Evolutionary conservation across 345 rosid genomes (phyloP), one percentile per base, ranked within the genome.

Genomic region (Salix dunnii): DNA sequence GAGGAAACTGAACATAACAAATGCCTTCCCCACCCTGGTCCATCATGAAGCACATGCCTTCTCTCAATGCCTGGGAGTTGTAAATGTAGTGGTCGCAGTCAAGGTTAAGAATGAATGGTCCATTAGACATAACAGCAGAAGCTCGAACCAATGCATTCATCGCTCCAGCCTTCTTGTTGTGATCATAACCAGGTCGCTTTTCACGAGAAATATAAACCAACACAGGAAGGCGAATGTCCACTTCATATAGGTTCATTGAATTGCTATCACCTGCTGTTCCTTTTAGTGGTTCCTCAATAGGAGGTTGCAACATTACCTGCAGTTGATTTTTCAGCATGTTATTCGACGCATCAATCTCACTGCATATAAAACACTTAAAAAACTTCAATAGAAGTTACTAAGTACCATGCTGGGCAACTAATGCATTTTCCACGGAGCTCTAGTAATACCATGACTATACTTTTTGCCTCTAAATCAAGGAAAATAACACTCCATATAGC

Each of bases 41-140:
- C 97, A 94, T 86, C 97, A 94, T 91, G 81, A 89, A 94, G 84
- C 98, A 94, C 82, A 92, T 90, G 30, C 97, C 97, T 79, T 94
- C 94, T 75, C 92, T 88, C 38, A 89, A 40, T 30, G 94, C 93
- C 72, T 74, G 80, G 9, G 96, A 92, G 83, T 94, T 90, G 85
- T 85, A 85, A 75, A 92, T 77, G 78, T 92, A 94, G 75, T 90
- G 97, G 77, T 94, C 97, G 70, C 93, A 92, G 76, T 94, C 98
- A 58, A 94, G 92, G 77, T 92, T 91, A 60, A 92, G 89, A 31
- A 94, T 94, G 84, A 91, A 94, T 17, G 98, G 90, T 51, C 96
- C 97, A 55, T 94, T 94, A 31, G 97, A 92, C 92, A 91, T 91
- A 31, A 94, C 86, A 25, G 98, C 97, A 0, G 97, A 90, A 60